A percentile compares a stretch with the other conserved stretches of the same genome.
phyloP scores from a whole-genome alignment of 768 basidiomycete genomes.

The Dioszegia crocea region DNA sequence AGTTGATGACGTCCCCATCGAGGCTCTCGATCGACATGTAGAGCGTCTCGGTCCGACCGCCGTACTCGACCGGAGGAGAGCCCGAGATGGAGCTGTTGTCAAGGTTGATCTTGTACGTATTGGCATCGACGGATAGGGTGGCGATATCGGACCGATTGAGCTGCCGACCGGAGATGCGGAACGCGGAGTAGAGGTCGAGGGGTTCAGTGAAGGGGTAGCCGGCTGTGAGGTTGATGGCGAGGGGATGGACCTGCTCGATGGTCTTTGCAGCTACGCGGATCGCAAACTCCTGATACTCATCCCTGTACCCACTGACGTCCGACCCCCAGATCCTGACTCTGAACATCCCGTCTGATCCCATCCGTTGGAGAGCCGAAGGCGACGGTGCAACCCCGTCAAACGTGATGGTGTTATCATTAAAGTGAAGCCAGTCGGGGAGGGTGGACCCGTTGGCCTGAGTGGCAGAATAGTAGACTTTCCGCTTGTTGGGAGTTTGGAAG shows the following conservation, averaged over 20 bases:
- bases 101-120: conserved; percentile 33
- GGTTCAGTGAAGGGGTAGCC: conserved; percentile 55
- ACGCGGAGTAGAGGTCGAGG: conserved; percentile 55
- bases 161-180: conserved; percentile 54
- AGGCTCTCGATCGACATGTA: neutral
- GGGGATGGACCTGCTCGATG: conserved; percentile 51
- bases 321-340: conserved; percentile 64
- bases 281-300: conserved; percentile 64
- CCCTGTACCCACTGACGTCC: conserved; percentile 69
- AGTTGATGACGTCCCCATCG: conserved; percentile 8
- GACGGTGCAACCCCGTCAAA: conserved; percentile 72
- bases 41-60: neutral
- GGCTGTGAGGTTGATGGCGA: conserved; percentile 67
- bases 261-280: conserved; percentile 53
- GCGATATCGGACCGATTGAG: conserved; percentile 47
- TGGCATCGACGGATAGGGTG: conserved; percentile 53
- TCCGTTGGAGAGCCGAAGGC: conserved; percentile 45
- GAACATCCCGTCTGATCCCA: conserved; percentile 51
- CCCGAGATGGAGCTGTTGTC: conserved; percentile 61
- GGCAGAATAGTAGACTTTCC: conserved; percentile 61
- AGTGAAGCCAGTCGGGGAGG: conserved; percentile 71
- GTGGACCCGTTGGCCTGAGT: conserved; percentile 63
- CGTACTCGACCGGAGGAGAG: conserved; percentile 52
- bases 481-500: conserved; percentile 56
- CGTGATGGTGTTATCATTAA: conserved; percentile 64